phyloP scores from a whole-genome alignment of 805 yeast genomes.

The Peterozyma xylosa region DNA sequence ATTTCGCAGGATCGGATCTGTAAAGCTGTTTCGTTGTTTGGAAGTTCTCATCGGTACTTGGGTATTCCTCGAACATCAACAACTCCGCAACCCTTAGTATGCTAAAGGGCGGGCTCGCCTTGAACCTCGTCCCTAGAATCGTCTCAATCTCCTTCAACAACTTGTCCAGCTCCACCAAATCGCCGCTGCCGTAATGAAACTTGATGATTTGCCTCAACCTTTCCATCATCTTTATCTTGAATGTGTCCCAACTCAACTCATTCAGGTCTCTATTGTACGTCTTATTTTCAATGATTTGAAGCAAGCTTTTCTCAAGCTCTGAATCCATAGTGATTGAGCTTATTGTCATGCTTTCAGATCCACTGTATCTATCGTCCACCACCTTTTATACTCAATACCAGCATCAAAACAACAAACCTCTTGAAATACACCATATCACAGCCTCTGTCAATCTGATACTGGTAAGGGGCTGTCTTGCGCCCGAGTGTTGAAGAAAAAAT shows the following conservation, averaged over 20 bases:
- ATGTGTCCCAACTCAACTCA: background rate
- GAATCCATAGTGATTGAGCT: slow-evolving; percentile 2
- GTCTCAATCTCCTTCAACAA: background rate
- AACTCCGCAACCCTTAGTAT: slow-evolving; percentile 6
- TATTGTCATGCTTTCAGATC: too few species aligned
- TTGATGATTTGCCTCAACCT: background rate
- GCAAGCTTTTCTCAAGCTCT: background rate
- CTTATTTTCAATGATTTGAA: background rate
- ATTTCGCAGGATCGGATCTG: slow-evolving; percentile 3
- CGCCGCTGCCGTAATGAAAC: background rate
- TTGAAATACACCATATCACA: background rate
- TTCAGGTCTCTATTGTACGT: background rate
- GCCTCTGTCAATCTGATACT: background rate
- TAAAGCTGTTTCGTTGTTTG: background rate
- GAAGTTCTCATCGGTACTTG: background rate
- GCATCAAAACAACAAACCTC: background rate
- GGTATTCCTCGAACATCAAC: slow-evolving; percentile 1
- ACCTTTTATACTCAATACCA: background rate
- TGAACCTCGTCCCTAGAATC: background rate
- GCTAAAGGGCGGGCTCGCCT: slow-evolving; percentile 7
- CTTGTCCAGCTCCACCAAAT: background rate
- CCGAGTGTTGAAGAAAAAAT: too few species aligned
- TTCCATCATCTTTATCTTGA: slow-evolving; percentile 1
- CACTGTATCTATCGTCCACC: too few species aligned
- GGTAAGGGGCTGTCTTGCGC: too few species aligned